phyloP scores from a whole-genome alignment of 202 grass and related monocot genomes.

The Sporobolus alterniflorus region DNA sequence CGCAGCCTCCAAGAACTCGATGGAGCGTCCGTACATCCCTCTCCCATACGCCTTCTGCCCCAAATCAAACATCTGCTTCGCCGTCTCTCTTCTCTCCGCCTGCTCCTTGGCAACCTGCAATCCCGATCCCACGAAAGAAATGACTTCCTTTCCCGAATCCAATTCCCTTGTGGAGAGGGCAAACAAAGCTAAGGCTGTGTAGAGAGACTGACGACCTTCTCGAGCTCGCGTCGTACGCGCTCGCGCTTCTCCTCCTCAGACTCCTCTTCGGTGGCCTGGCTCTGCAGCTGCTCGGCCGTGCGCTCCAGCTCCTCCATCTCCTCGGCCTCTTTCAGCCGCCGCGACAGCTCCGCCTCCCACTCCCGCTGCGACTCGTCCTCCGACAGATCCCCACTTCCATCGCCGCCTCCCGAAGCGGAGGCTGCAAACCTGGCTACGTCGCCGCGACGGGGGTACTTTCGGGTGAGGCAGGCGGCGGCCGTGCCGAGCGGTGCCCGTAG shows the following conservation, averaged over 20 bases:
- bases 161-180: background rate
- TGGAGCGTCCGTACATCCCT: conserved; percentile 83
- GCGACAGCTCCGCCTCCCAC: conserved; percentile 70
- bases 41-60: conserved; percentile 84
- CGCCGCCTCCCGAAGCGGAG: conserved; percentile 26
- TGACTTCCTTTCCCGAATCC: background rate
- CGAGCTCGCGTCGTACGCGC: conserved; percentile 85
- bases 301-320: conserved; percentile 97
- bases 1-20: conserved; percentile 90
- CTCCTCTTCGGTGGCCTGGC: conserved; percentile 59
- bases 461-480: background rate
- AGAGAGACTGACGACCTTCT: conserved; percentile 53
- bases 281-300: conserved; percentile 78
- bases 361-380: conserved; percentile 41
- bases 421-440: conserved; percentile 49
- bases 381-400: background rate
- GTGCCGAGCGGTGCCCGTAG: conserved; percentile 8
- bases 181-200: background rate
- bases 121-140: background rate
- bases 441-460: background rate
- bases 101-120: conserved; percentile 88
- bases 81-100: conserved; percentile 72
- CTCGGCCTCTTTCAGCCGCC: conserved; percentile 78
- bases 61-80: conserved; percentile 93
- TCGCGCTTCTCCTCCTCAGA: conserved; percentile 94